Evolutionary conservation across 2,329 filamentous ascomycete species (phyloP), one percentile per base, ranked within the genome.

Genomic region (Penicillium corylophilum): DNA sequence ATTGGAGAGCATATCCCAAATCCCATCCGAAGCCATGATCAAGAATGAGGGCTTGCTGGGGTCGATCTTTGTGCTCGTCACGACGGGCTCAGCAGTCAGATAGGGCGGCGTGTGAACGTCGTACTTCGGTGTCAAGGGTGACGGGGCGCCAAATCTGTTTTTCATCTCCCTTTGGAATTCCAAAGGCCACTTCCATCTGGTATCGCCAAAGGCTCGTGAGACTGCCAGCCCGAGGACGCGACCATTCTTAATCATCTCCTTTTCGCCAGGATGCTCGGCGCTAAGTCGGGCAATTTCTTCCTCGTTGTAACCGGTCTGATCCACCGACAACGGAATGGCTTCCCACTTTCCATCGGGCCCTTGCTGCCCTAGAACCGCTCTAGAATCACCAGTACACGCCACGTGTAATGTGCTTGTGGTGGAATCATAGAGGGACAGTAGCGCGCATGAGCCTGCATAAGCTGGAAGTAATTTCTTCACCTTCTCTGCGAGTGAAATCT

Each of bases 151-250:
- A 39, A 66, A 67, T 31, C 46, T 56, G 3, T 29, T 20, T 10
- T 61, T 39, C 40, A 77, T 69, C 2, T 74, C 66, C 29, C 71
- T 64, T 51, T 80, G 74, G 5, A 82, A 68, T 2, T 78, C 74
- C 13, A 77, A 63, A 4, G 80, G 66, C 83, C 84, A 88, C 65
- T 89, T 89, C 83, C 83, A 88, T 51, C 81, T 77, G 45, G 80
- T 77, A 64, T 89, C 86, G 15, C 87, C 87, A 63, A 90, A 89
- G 0, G 83, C 85, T 5, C 86, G 77, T 0, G 85, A 83, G 1
- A 87, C 77, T 36, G 83, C 77, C 1, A 82, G 60, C 1, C 87
- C 86, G 52, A 87, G 75, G 0, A 88, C 68, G 0, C 86, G 79
- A 0, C 85, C 86, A 15, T 76, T 72, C 51, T 78, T 74, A 3